Conservation (phyloP, 495 filamentous ascomycete species). For the Massariosphaeria phaeospora region DNA sequence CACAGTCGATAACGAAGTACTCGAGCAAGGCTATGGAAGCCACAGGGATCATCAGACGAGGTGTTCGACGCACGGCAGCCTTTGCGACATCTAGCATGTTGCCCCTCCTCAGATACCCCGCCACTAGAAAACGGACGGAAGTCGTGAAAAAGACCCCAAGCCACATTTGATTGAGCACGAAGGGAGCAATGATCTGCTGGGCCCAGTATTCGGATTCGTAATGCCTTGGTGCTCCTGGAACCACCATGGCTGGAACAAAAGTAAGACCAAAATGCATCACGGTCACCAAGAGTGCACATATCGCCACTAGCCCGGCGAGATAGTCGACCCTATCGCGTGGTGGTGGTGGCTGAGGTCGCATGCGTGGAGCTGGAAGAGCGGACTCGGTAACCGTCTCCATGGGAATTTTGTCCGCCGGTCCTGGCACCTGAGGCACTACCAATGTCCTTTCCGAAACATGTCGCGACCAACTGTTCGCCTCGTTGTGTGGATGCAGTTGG, state of each 20-base stretch:
- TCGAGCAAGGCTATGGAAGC: constrained; percentile 39
- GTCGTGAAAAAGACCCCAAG: constrained; percentile 45
- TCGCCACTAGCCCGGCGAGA: constrained; percentile 42
- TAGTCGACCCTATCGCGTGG: constrained; percentile 41
- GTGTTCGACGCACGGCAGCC: constrained; percentile 39
- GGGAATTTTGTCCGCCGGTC: constrained; percentile 19
- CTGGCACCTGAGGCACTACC: neutral
- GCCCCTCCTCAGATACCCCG: constrained; percentile 39
- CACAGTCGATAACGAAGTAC: constrained; percentile 45
- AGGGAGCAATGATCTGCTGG: constrained; percentile 37
- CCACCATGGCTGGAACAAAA: constrained; percentile 36
- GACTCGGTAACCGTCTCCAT: constrained; percentile 28
- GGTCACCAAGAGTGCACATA: constrained; percentile 41
- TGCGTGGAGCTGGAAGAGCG: constrained; percentile 24
- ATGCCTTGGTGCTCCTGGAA: constrained; percentile 35
- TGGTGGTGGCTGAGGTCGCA: constrained; percentile 15
- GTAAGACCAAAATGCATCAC: constrained; percentile 42
- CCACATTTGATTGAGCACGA: constrained; percentile 43
- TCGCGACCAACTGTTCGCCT: neutral
- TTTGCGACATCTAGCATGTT: constrained; percentile 41
- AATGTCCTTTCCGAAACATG: constrained; percentile 18
- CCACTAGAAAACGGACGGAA: constrained; percentile 42
- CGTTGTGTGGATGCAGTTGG: neutral
- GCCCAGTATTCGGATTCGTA: constrained; percentile 41
- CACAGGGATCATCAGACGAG: constrained; percentile 43